Conservation (phyloP, 2,329 filamentous ascomycete species). For the Camptophora hylomeconis region DNA sequence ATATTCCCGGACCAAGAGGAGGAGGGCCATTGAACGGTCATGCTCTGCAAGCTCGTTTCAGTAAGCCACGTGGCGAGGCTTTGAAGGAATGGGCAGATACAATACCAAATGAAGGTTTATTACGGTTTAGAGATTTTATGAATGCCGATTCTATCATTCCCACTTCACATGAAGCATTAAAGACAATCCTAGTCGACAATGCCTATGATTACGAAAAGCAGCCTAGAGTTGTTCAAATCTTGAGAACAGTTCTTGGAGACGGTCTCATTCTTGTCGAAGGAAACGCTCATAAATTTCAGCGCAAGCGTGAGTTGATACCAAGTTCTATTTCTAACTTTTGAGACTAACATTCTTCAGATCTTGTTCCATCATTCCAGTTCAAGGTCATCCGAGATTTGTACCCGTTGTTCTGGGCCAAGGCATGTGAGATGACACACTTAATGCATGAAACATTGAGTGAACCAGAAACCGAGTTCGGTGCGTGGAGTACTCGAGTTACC, state of each 20-base stretch:
- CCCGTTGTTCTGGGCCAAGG: slow-evolving; percentile 26
- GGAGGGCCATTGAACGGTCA: too few relatives aligned
- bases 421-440: slow-evolving; percentile 7
- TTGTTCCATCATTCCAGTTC: slow-evolving; percentile 26
- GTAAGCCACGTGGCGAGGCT: too few relatives aligned
- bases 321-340: too few relatives aligned
- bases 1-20: too few relatives aligned
- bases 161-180: slow-evolving; percentile 30
- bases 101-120: too few relatives aligned
- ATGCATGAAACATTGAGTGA: slow-evolving; percentile 21
- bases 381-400: slow-evolving; percentile 25
- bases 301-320: too few relatives aligned
- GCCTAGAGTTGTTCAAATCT: slow-evolving; percentile 28
- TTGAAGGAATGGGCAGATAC: too few relatives aligned
- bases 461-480: slow-evolving; percentile 20
- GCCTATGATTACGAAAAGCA: slow-evolving; percentile 44
- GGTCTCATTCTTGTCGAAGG: slow-evolving; percentile 40
- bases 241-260: slow-evolving; percentile 36
- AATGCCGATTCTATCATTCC: too few relatives aligned
- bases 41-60: too few relatives aligned
- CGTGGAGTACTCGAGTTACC: slow-evolving; percentile 31
- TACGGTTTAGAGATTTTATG: too few relatives aligned
- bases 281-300: slow-evolving; percentile 35
- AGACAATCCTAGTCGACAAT: slow-evolving; percentile 39
- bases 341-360: too few relatives aligned